Base-by-base conservation (phyloP, 1,139 yeast genomes). In the Pichia sp. region DNA sequence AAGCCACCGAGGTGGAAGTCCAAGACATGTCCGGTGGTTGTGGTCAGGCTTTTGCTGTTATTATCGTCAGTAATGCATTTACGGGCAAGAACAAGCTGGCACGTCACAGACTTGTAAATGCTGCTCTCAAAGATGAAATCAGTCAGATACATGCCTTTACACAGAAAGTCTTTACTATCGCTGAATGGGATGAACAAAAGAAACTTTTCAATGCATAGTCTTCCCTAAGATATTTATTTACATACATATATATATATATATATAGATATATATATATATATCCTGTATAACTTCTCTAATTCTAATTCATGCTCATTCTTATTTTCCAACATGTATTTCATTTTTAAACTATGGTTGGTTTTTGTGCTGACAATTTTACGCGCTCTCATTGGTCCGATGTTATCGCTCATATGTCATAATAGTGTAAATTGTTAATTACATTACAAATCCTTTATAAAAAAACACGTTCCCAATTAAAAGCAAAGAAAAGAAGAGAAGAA, bases 131-230 rank as follows among this genome's bases (percentile, higher is more conserved):
- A 55, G 87, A 81, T 15, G 96, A 89, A 59, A 86, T 91, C 33
- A 81, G 86, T 1, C 65, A 72, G 6, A 88, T 91, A 33, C 98
- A 91, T 64, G 98, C 98, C 0, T 93, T 91, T 60, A 87, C 96
- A 1, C 96, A 91, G 56, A 88, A 86, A 64, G 82, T 87, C 18
- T 79, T 75, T 53, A 82, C 93, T 0, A 73, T 75, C 2, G 80
- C 73, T 23, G 94, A 84, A 59, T 84, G 89, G 88, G 66, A 66
- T 24, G 54, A 53, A 34, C 62, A 59, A 41, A 59, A 59, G 47
- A 52, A 51, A 37, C 31, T 63, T 42, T 55, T 50, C 42, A 39
- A 27, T 26, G 28, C 33, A 11, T 40, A 27, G 21, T 5, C 6
- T 6, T 5, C 13, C 19, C 9, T 6, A n/a, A 13, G 23, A 11